Conservation (phyloP, 805 yeast genomes). For the Lipomyces orientalis region DNA sequence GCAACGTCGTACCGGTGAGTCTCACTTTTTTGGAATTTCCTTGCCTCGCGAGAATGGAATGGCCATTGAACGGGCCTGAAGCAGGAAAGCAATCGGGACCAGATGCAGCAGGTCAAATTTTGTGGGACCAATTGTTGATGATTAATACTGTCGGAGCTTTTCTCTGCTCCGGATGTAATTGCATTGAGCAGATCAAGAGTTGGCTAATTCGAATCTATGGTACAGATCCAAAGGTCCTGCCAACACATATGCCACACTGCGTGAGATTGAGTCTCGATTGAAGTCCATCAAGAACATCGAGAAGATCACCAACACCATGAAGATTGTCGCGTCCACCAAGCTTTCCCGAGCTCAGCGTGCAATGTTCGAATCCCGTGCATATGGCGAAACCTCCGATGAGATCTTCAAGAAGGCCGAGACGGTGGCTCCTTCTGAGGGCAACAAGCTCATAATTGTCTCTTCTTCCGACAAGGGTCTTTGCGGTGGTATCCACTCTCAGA, state of each 20-base stretch:
- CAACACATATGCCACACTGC: slow-evolving; percentile 73
- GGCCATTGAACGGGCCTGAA: background rate
- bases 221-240: slow-evolving; percentile 24
- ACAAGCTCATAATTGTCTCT: slow-evolving; percentile 81
- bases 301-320: slow-evolving; percentile 99
- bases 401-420: slow-evolving; percentile 63
- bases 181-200: background rate
- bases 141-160: background rate
- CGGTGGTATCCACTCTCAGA: slow-evolving; percentile 96
- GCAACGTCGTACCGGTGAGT: slow-evolving; percentile 41
- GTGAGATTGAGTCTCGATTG: slow-evolving; percentile 97
- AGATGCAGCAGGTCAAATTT: background rate
- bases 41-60: background rate
- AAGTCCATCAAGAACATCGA: slow-evolving; percentile 98
- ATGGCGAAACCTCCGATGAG: slow-evolving; percentile 77
- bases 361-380: slow-evolving; percentile 84
- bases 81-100: background rate
- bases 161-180: background rate
- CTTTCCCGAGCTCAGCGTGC: slow-evolving; percentile 94
- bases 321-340: slow-evolving; percentile 98
- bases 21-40: background rate
- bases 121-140: background rate
- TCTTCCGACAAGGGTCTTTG: slow-evolving; percentile 98
- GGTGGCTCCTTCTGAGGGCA: slow-evolving; percentile 47
- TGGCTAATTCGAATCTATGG: background rate